Conservation (phyloP, 345 rosid genomes). For the Linum usitatissimum region DNA sequence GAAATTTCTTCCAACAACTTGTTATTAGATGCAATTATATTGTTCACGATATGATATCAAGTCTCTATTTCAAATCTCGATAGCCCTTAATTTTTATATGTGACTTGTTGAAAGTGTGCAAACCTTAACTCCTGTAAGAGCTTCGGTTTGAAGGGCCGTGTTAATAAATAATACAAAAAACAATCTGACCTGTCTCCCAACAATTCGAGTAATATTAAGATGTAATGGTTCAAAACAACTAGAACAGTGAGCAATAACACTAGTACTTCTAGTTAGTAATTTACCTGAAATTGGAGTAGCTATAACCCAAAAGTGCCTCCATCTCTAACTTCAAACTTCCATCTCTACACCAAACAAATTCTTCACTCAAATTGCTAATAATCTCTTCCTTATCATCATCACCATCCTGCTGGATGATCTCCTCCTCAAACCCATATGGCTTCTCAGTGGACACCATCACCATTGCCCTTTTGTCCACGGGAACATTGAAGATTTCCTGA, state of each 20-base stretch:
- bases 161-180: no score
- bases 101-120: no score
- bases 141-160: no score
- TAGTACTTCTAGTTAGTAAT: not conserved
- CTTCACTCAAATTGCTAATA: slow-evolving; percentile 30
- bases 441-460: slow-evolving; percentile 39
- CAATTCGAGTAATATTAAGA: no score
- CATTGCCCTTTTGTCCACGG: slow-evolving; percentile 28
- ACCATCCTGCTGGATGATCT: slow-evolving; percentile 21
- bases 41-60: no score
- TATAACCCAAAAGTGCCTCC: slow-evolving; percentile 52
- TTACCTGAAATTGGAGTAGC: slow-evolving; percentile 59
- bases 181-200: no score
- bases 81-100: no score
- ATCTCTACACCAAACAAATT: slow-evolving; percentile 53
- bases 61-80: no score
- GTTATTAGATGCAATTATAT: no score
- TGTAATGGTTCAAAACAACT: no score
- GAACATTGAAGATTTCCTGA: slow-evolving; percentile 32
- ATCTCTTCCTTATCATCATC: slow-evolving; percentile 22
- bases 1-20: no score
- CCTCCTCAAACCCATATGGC: slow-evolving; percentile 45
- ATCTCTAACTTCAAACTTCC: slow-evolving; percentile 28
- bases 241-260: not conserved
- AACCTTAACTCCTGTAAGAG: not conserved